Percentiles rank a stretch among this genome's conserved stretches.
These are phyloP conservation scores for Trematosphaeria pertusa DNA, from an alignment of 2,329 filamentous ascomycete species.

Conservation along the genomic window DNA sequence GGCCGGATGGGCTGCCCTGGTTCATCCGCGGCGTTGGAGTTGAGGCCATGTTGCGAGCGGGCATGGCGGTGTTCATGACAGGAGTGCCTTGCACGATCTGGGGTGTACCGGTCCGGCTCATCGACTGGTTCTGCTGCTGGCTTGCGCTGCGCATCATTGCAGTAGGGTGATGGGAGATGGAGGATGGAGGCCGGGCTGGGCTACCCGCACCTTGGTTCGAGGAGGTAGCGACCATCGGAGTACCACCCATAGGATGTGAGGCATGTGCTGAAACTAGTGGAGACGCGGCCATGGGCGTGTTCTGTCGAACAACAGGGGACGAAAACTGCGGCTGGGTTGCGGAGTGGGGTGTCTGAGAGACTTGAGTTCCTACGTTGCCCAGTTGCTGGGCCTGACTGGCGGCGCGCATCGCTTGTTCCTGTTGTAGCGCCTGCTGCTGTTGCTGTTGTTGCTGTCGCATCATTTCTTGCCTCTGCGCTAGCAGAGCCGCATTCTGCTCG, in stretches of 20 bases:
- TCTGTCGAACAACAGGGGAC: constrained; percentile 64
- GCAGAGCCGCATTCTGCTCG: constrained; percentile 24
- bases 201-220: constrained; percentile 48
- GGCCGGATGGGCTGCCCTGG: constrained; percentile 43
- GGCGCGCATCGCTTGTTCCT: constrained; percentile 12
- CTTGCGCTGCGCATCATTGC: constrained; percentile 47
- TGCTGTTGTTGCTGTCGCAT: constrained; percentile 59
- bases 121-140: constrained; percentile 45
- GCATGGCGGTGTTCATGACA: constrained; percentile 46
- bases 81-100: constrained; percentile 49
- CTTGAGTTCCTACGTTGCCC: constrained; percentile 29
- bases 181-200: constrained; percentile 47
- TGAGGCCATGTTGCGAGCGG: constrained; percentile 44
- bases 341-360: constrained; percentile 58
- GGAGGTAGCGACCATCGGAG: constrained; percentile 52
- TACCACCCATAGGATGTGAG: constrained; percentile 50
- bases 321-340: constrained; percentile 66
- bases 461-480: constrained; percentile 35
- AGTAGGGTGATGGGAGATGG: constrained; percentile 43
- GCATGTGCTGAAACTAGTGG: constrained; percentile 44
- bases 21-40: constrained; percentile 50
- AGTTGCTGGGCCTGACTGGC: constrained; percentile 43
- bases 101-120: constrained; percentile 48
- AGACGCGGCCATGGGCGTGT: constrained; percentile 54
- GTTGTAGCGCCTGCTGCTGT: constrained; percentile 55